Evolutionary conservation across 345 rosid genomes (phyloP).

Genomic region (Orychophragmus violaceus): DNA sequence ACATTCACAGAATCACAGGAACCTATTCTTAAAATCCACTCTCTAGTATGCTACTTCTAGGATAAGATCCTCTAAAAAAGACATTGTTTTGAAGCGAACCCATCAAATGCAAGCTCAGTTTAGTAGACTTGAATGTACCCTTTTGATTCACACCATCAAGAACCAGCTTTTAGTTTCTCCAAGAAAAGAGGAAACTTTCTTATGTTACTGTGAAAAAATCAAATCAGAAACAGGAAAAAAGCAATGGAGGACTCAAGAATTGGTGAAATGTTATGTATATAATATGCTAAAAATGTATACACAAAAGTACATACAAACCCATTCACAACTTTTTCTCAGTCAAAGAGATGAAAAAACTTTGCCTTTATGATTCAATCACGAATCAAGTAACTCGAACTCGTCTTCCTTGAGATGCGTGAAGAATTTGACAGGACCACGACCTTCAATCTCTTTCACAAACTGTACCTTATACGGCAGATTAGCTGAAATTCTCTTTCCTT

Average conservation of each 20-base stretch:
- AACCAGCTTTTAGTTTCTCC: no score
- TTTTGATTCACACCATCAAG: neutral
- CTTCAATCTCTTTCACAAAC: conserved; percentile 56
- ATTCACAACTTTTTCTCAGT: no score
- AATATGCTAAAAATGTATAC: conserved; percentile 23
- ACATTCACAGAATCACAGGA: neutral
- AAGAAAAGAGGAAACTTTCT: neutral
- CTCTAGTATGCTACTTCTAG: neutral
- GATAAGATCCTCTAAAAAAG: no score
- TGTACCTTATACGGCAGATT: conserved; percentile 76
- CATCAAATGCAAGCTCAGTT: neutral
- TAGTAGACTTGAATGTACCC: neutral
- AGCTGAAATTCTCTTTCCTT: conserved; percentile 76
- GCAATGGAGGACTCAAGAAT: neutral
- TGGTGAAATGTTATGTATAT: conserved; percentile 9
- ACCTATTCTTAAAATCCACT: neutral
- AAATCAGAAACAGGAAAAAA: neutral
- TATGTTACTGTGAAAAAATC: neutral
- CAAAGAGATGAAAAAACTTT: neutral
- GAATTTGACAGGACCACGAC: conserved; percentile 78
- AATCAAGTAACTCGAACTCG: conserved; percentile 68
- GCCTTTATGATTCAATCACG: conserved; percentile 23
- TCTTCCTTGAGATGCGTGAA: conserved; percentile 80
- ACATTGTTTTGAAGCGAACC: neutral
- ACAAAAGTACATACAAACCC: conserved; percentile 4